Evolutionary conservation across 805 yeast species (phyloP), one percentile per base, ranked within the genome.

Genomic region (Saturnispora gosingensis): DNA sequence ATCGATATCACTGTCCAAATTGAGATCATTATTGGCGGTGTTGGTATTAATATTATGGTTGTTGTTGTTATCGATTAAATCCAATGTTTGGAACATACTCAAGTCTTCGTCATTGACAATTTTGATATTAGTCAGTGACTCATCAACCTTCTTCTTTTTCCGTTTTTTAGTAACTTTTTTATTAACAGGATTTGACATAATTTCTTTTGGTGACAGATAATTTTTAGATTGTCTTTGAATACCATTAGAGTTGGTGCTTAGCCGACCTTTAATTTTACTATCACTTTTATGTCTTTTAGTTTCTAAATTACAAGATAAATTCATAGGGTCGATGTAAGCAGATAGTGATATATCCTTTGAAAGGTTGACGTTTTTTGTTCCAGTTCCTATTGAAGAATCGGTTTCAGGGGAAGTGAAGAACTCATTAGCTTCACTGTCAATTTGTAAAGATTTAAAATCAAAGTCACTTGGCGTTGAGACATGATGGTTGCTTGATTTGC

Each of bases 241-340:
- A 20, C 45, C 45, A 39, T 38, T 47, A 20, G 45, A 47, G 18
- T 27, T 40, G 18, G 40, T 42, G 15, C 39, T 47, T 20, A 47
- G 39, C 15, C 45, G 40, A 7, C 50, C 45, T 20, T 47, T 40
- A 18, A 47, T 27, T 16, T 42, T 39, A 27, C 28, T 28, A 27
- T 47, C 50, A 42, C 30, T 47, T 50, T 60, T 51, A 62, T 66
- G 44, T 50, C 69, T 59, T 52, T 67, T 65, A 11, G 38, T 5
- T 15, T 66, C 68, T 45, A 66, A 54, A 34, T 56, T 59, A 51
- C 63, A 67, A 20, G 67, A 63, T 22, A 67, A 54, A 48, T 63
- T 64, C 28, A 62, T 59, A 8, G 71, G 69, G 54, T 67, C 70
- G 15, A 45, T 45, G 39, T 25, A 36, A n/a, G 22, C 49, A 7